Evolutionary conservation across 2,329 filamentous ascomycete genomes (phyloP), one percentile per base, ranked within the genome.

Genomic region (Cladosporium colombiae): DNA sequence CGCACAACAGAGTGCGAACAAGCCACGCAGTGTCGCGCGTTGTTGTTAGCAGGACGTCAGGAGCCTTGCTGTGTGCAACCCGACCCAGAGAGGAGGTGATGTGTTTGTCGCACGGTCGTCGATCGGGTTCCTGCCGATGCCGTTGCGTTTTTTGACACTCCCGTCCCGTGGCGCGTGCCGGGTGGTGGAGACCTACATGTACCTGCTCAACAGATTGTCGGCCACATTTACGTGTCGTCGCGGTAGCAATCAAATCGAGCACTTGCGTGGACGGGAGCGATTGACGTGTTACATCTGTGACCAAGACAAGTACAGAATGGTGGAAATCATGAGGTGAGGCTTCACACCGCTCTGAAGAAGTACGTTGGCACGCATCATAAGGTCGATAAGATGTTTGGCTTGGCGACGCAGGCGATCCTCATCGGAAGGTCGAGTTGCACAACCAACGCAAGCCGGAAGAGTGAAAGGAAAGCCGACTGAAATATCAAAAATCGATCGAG

Each of bases 51-150:
- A 27, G 55, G 55, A 57, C 25, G 52, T 29, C 33, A 57, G 21
- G 33, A 57, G 25, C 25, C 27, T 14, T 55, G 33, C 33, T 31
- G n/a, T 37, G 33, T 57, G 31, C 55, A 35, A 57, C n/a, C 16
- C 6, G 37, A 40, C 35, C 35, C 18, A 40, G 37, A 44, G 18
- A 21, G 37, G 23, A n/a, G 55, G 33, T 55, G 55, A 57, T 57
- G 55, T 57, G 23, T 23, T 56, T 33, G 55, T 57, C 31, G 55
- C 55, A 57, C 55, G 55, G 55, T 57, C 55, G 55, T 57, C 31
- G 52, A 55, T 55, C 55, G 55, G 55, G 55, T 57, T 57, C 55
- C 55, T 57, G 55, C 55, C 55, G 55, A 37, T 40, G 55, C 55
- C 55, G 55, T 57, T 57, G 31, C 31, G 31, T 21, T 57, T 33